Base-by-base conservation (phyloP, 2,329 filamentous ascomycete genomes). In the Nothopassalora personata region DNA sequence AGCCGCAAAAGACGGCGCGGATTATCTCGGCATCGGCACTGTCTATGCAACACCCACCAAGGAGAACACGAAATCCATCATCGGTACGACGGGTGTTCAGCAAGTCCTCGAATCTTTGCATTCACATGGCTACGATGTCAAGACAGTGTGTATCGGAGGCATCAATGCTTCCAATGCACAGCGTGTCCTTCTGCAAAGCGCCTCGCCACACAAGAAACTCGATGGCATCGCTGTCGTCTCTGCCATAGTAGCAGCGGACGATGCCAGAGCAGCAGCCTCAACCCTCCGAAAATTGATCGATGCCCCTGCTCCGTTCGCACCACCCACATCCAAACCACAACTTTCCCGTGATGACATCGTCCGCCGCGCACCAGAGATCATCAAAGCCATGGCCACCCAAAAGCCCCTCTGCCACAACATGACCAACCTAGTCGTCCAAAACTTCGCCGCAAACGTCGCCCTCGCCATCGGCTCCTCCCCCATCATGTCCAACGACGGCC, bases 381-480 rank as follows among this genome's bases (percentile, higher is more conserved):
- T 95, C 47, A 78, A 77, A 60, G 79, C 80, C 5, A 82, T 96
- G 51, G 83, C 83, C 5, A 72, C 78, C 2, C 79, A 76, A 47
- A 86, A 83, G 58, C 91, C 92, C 0, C 80, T 97, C 23, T 64
- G 61, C 53, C 53, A 55, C 45, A 97, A 96, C 76, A 97, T 97
- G 90, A 97, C 94, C 55, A 97, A 97, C 72, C 81, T 92, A 54
- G 93, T 97, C 0, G 93, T 97, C 23, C 91, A 96, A 70, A 96
- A 97, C 76, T 89, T 97, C 69, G 90, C 92, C 15, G 93, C 94
- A 54, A 97, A 96, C 70, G 87, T 97, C 3, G 91, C 90, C 43
- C 81, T 97, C 15, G 85, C 88, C 34, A 81, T 95, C 54, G 93
- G 93, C 36, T 89, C 89, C 11, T 94, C 89, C 19, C 93, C 93